Percentiles rank a stretch among this genome's conserved stretches.
phyloP scores from a whole-genome alignment of 805 yeast species.

The Zygotorulaspora chibaensis region DNA sequence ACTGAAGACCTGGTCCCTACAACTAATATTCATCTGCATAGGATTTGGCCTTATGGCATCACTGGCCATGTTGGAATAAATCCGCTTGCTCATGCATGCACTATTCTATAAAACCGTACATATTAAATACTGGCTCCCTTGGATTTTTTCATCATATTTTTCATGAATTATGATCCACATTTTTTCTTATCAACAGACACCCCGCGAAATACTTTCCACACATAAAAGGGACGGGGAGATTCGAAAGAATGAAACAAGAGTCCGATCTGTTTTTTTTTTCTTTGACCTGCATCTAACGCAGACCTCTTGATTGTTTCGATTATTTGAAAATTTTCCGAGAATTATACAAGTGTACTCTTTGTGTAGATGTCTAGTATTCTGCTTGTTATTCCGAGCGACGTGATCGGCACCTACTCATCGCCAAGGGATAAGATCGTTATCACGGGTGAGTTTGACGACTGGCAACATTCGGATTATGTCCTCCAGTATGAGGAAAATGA shows the following conservation, averaged over 20 bases:
- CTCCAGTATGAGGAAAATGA: slow-evolving; percentile 14
- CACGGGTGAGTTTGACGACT: slow-evolving; percentile 32
- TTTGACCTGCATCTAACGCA: background rate
- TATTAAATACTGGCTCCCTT: no score
- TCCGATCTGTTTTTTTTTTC: background rate
- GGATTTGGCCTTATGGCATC: slow-evolving; percentile 58
- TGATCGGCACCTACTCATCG: slow-evolving; percentile 9
- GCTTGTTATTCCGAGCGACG: slow-evolving; percentile 16
- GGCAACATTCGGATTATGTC: slow-evolving; percentile 22
- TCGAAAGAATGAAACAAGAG: no score
- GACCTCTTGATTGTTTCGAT: background rate
- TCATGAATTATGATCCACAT: background rate
- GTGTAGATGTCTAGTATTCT: slow-evolving; percentile 10
- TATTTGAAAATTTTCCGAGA: background rate
- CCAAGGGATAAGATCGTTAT: slow-evolving; percentile 22
- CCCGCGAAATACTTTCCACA: no score
- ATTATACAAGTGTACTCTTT: background rate
- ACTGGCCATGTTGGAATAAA: slow-evolving; percentile 19
- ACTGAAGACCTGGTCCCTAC: slow-evolving; percentile 39
- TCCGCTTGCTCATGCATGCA: background rate
- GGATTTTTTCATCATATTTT: background rate
- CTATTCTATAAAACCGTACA: no score
- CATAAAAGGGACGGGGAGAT: no score
- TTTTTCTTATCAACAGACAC: no score
- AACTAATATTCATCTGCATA: slow-evolving; percentile 45